Evolutionary conservation across 73 alveolate species (phyloP).

Genomic region (Paramecium sexaurelia): DNA sequence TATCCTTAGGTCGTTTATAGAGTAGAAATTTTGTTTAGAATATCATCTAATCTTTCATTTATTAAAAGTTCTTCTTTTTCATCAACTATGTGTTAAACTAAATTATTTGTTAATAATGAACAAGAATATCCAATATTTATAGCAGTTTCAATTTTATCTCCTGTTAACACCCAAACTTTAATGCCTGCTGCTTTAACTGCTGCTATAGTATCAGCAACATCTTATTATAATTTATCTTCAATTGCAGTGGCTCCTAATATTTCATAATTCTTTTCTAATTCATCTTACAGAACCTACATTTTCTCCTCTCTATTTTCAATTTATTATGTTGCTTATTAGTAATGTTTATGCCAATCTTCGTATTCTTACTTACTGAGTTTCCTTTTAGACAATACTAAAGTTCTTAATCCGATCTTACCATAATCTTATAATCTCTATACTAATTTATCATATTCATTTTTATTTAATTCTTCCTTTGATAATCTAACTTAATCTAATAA

Average conservation of each 20-base stretch:
- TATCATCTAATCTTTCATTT: constrained; percentile 74
- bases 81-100: constrained; percentile 80
- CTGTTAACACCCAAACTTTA: constrained; percentile 96
- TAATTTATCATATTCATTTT: constrained; percentile 3
- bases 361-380: constrained; percentile 76
- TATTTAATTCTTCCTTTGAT: constrained; percentile 23
- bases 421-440: constrained; percentile 47
- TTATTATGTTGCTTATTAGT: constrained; percentile 66
- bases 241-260: constrained; percentile 97
- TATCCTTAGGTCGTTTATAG: neutral
- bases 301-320: constrained; percentile 81
- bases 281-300: constrained; percentile 79
- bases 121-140: constrained; percentile 93
- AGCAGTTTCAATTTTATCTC: constrained; percentile 98
- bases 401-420: constrained; percentile 78
- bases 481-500: constrained; percentile 23
- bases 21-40: constrained; percentile 57
- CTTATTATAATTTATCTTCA: constrained; percentile 95
- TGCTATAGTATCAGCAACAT: constrained; percentile 84
- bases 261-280: constrained; percentile 84
- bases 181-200: constrained; percentile 83
- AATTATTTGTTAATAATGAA: constrained; percentile 82
- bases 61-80: constrained; percentile 72
- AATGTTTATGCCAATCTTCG: constrained; percentile 76
- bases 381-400: constrained; percentile 81